Evolutionary conservation across 345 rosid genomes (phyloP).

Genomic region (Reutealis trisperma): DNA sequence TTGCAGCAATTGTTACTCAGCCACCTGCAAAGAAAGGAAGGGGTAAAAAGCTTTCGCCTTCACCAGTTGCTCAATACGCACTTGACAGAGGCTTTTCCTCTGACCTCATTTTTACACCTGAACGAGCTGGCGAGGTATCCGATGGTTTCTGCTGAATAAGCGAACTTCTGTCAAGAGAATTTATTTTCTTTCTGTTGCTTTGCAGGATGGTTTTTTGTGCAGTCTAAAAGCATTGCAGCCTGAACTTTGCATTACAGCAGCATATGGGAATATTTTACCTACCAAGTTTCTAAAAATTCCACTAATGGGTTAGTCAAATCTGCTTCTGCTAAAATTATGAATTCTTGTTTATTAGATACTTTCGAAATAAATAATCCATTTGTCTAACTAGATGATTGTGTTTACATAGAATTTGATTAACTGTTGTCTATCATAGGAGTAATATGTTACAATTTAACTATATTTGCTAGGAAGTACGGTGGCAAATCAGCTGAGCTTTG

Average conservation of each 20-base stretch:
- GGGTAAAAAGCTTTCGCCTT: slow-evolving; percentile 76
- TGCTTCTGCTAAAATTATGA: slow-evolving; percentile 1
- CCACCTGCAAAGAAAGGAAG: slow-evolving; percentile 83
- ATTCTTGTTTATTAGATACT: slow-evolving; percentile 11
- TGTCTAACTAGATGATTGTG: slow-evolving; percentile 5
- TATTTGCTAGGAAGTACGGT: background rate
- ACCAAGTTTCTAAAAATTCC: slow-evolving; percentile 83
- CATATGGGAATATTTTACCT: slow-evolving; percentile 93
- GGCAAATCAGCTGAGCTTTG: background rate
- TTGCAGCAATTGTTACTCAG: slow-evolving; percentile 91
- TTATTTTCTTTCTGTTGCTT: background rate
- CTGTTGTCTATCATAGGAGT: background rate
- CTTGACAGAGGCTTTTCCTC: slow-evolving; percentile 74
- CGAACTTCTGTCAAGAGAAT: background rate
- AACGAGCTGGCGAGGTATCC: slow-evolving; percentile 81
- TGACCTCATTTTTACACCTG: slow-evolving; percentile 82
- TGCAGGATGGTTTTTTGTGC: slow-evolving; percentile 70
- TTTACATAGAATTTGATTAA: background rate
- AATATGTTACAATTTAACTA: background rate
- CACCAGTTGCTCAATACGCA: slow-evolving; percentile 81
- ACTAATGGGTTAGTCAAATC: slow-evolving; percentile 58
- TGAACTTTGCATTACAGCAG: slow-evolving; percentile 90
- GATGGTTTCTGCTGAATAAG: slow-evolving; percentile 4
- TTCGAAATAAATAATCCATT: background rate
- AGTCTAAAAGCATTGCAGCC: slow-evolving; percentile 75